Evolutionary conservation across 441 rosid genomes (phyloP).

Genomic region (Populus hybrid): DNA sequence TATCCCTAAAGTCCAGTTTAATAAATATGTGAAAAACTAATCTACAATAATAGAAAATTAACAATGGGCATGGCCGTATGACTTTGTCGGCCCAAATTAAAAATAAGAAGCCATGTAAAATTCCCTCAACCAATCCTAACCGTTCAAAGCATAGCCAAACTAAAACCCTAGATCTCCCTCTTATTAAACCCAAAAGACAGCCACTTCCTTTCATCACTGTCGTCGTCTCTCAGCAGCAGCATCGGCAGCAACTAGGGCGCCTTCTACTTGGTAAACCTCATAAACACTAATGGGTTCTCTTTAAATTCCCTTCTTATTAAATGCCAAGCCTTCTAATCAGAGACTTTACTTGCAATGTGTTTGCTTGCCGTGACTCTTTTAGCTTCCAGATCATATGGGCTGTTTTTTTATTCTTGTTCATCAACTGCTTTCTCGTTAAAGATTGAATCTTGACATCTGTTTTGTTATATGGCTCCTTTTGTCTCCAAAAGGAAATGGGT

Average conservation of each 20-base stretch:
- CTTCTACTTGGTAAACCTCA: no score
- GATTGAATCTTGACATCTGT: neutral
- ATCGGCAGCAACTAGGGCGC: no score
- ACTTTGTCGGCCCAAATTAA: neutral
- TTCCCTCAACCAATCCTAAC: neutral
- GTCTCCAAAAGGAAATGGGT: neutral
- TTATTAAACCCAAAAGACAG: neutral
- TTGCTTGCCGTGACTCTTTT: no score
- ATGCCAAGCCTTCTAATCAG: neutral
- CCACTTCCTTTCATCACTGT: neutral
- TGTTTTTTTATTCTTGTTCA: neutral
- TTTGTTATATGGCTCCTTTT: neutral
- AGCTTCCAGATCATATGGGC: neutral
- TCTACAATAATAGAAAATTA: neutral
- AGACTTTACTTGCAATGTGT: no score
- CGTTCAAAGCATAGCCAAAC: neutral
- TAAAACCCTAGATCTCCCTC: neutral
- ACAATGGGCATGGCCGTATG: neutral
- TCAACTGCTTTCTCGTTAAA: neutral
- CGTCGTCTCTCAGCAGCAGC: no score
- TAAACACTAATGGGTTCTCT: no score
- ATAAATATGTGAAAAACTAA: neutral
- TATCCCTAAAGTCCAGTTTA: no score
- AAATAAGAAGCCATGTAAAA: neutral
- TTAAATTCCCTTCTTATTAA: no score